Base-by-base conservation (phyloP, 805 yeast genomes). In the Suhomyces vadensis region DNA sequence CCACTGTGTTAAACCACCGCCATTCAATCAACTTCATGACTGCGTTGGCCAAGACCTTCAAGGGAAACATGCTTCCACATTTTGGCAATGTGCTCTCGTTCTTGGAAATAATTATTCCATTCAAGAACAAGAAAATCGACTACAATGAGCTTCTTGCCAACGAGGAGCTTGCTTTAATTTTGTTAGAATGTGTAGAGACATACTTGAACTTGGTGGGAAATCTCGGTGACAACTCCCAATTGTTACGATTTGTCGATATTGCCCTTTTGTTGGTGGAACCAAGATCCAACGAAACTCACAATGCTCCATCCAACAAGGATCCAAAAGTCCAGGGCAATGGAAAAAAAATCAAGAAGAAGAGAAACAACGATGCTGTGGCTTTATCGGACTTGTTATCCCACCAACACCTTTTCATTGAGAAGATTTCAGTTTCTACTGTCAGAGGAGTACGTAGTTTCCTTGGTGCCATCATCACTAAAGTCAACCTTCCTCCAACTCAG, bases 381-480 rank as follows among this genome's bases (percentile, higher is more conserved):
- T 63, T 83, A 49, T 77, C 91, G 6, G 95, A 86, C 64, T 58
- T 85, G 23, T 68, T 84, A 37, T 81, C 90, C 0, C 87, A 85
- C 59, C 72, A 82, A 37, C 81, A 78, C 42, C 68, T 79, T 42
- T 85, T 85, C 53, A 58, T 61, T 22, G 56, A 64, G 6, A 61
- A 65, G 7, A 72, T 79, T 11, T 69, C 82, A 4, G 31, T 48
- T 0, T 21, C 44, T 1, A 75, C 81, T 6, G 48, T 66, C 13
- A 22, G 31, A 2, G 42, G 52, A 0, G 67, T 80, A 6, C 59
- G 77, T 40, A 43, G 46, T 2, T 85, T 87, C 52, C 73, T 86
- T 46, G 66, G 61, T 13, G 56, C 67, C 1, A 63, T 83, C 6
- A 59, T 86, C 20, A 60, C 73, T 13, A 74, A 70, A 43, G 72